phyloP scores from a whole-genome alignment of 2,329 filamentous ascomycete species.

The Sporothrix mexicana region DNA sequence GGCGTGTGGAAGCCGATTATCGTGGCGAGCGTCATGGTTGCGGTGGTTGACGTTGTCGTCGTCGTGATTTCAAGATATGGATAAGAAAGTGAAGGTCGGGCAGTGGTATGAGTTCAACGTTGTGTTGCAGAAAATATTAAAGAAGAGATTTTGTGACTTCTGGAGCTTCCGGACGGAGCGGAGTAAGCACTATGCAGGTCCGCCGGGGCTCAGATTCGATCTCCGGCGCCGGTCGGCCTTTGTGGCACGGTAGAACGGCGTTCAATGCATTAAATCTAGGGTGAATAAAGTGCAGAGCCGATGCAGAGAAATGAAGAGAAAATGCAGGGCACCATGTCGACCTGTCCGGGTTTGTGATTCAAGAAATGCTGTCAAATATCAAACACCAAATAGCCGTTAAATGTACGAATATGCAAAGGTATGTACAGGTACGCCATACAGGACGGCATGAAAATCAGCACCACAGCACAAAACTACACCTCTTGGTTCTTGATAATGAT shows the following conservation, averaged over 20 bases:
- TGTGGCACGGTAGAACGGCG: neutral
- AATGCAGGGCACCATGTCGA: too few relatives aligned
- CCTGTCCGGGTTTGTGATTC: neutral
- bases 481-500: conserved; percentile 56
- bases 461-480: too few relatives aligned
- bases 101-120: too few relatives aligned
- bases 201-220: neutral
- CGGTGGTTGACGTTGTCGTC: neutral
- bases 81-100: neutral
- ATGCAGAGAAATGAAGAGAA: too few relatives aligned
- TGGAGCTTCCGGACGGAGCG: neutral
- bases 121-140: too few relatives aligned
- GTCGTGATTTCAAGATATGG: neutral
- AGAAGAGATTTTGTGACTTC: too few relatives aligned
- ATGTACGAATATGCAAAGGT: too few relatives aligned
- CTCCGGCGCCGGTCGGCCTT: neutral
- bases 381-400: neutral
- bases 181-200: neutral
- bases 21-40: neutral
- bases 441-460: too few relatives aligned
- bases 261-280: too few relatives aligned
- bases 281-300: too few relatives aligned
- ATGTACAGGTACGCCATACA: too few relatives aligned
- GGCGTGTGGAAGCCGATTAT: neutral
- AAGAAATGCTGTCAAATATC: neutral